A percentile compares a stretch with the other conserved stretches of the same genome.
Evolutionary conservation across 148 eudicot genomes (phyloP).

Genomic region (Heliosperma pusillum): DNA sequence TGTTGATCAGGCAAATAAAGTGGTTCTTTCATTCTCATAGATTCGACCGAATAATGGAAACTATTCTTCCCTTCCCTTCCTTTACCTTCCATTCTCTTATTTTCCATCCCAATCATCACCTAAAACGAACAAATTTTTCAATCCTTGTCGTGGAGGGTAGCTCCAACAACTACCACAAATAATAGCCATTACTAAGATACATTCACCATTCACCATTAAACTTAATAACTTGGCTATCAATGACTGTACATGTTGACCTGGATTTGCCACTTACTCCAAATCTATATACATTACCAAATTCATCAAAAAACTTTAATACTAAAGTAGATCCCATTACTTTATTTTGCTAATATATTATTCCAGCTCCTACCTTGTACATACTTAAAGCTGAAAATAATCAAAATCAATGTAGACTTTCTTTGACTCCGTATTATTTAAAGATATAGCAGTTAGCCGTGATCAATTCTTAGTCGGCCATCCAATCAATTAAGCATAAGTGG

Average conservation of each 20-base stretch:
- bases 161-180: neutral
- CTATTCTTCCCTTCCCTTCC: neutral
- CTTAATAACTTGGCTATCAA: neutral
- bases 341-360: slow-evolving; percentile 12
- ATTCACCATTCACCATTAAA: neutral
- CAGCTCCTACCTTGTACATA: slow-evolving; percentile 17
- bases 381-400: neutral
- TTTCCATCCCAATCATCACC: neutral
- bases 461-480: slow-evolving; percentile 10
- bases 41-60: neutral
- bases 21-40: neutral
- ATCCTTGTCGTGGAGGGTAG: neutral
- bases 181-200: neutral
- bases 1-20: neutral
- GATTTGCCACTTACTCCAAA: neutral
- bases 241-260: neutral
- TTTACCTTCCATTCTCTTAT: neutral
- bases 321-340: neutral
- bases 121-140: neutral
- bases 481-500: slow-evolving; percentile 1
- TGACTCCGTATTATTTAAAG: neutral
- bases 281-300: too few relatives aligned
- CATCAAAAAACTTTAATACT: neutral
- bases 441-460: neutral
- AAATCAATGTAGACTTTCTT: neutral